phyloP scores from a whole-genome alignment of 495 filamentous ascomycete species.

The Neurospora cerealis region DNA sequence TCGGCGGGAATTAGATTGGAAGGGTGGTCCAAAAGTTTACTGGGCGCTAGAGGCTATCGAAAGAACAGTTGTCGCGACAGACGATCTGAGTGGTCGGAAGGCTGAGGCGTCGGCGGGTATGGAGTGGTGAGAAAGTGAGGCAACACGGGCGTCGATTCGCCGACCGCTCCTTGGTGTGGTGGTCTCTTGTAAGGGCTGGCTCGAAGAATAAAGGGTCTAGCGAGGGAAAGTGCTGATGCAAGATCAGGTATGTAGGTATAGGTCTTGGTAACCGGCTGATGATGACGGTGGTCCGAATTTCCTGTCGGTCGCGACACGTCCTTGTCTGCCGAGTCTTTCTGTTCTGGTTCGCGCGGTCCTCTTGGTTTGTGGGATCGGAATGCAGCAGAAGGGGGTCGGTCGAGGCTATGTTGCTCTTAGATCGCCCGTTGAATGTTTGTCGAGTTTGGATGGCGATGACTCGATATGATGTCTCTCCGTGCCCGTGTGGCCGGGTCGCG shows the following conservation, averaged over 20 bases:
- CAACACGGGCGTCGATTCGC: constrained; percentile 21
- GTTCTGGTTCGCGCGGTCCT: background rate
- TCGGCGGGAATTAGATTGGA: background rate
- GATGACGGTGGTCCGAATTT: background rate
- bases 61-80: constrained; percentile 14
- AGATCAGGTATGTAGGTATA: background rate
- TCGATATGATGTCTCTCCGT: background rate
- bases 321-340: background rate
- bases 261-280: background rate
- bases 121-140: constrained; percentile 11
- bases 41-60: constrained; percentile 16
- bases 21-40: background rate
- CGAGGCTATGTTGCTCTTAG: background rate
- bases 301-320: background rate
- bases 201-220: constrained; percentile 5
- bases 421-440: background rate
- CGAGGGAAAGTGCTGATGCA: background rate
- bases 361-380: background rate
- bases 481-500: background rate
- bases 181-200: background rate
- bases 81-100: constrained; percentile 22
- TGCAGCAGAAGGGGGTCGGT: background rate
- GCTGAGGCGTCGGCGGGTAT: constrained; percentile 19
- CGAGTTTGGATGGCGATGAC: background rate
- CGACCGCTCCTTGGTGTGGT: constrained; percentile 14